Percentiles rank a stretch among this genome's conserved stretches.
Evolutionary conservation across 306 rosid genomes (phyloP).

Genomic region (Vigna hirtella): DNA sequence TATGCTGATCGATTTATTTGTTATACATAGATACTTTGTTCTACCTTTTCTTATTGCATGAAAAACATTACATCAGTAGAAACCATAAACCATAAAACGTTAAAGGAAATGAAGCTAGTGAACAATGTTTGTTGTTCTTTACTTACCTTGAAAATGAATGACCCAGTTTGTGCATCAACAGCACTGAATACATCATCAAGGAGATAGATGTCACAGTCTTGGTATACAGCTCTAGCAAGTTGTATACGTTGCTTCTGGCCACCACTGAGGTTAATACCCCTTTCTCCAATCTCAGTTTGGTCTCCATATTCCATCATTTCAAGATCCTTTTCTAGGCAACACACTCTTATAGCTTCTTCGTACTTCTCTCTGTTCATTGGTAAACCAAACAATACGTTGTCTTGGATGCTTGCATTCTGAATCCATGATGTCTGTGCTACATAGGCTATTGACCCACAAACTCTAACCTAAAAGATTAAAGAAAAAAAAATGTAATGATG

Average conservation of each 20-base stretch:
- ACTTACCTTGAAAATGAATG: constrained; percentile 80
- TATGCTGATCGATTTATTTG: constrained; percentile 2
- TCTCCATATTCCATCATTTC: constrained; percentile 90
- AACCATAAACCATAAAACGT: not conserved
- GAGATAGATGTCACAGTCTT: constrained; percentile 81
- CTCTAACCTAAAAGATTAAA: constrained; percentile 61
- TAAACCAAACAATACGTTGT: constrained; percentile 79
- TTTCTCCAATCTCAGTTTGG: constrained; percentile 89
- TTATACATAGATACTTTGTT: no score
- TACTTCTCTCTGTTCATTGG: constrained; percentile 71
- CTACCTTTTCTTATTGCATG: not conserved
- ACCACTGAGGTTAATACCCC: constrained; percentile 93
- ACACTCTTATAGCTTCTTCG: constrained; percentile 66
- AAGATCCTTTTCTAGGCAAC: constrained; percentile 83
- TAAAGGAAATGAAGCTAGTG: not conserved
- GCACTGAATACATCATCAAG: constrained; percentile 94
- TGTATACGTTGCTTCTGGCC: constrained; percentile 93
- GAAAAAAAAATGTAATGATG: constrained; percentile 7
- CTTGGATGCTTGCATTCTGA: constrained; percentile 86
- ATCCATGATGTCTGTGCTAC: constrained; percentile 97
- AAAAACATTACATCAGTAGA: not conserved
- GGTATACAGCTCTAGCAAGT: constrained; percentile 91
- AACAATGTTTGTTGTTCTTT: constrained; percentile 12
- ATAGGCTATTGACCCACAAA: constrained; percentile 77
- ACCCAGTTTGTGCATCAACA: constrained; percentile 94